These are phyloP conservation scores for Diaporthe citriasiana DNA, from an alignment of 2,329 filamentous ascomycete species.

Conservation along the genomic window DNA sequence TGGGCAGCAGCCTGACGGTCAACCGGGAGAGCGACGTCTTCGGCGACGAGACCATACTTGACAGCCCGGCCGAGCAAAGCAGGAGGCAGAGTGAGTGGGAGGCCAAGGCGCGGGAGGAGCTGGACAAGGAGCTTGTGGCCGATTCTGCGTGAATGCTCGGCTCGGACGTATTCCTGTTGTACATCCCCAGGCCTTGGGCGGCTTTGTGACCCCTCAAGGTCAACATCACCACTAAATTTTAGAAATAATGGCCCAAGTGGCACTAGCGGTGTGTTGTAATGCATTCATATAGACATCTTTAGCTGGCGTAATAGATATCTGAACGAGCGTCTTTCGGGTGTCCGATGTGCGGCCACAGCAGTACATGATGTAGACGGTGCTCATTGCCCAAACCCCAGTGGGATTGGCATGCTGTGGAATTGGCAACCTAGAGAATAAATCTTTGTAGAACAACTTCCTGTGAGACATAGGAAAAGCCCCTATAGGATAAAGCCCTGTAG, in stretches of 20 bases:
- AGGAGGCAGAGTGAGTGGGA: conserved; percentile 39
- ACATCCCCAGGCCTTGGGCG: neutral
- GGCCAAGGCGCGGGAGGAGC: conserved; percentile 34
- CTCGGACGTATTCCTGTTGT: neutral
- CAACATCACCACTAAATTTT: neutral
- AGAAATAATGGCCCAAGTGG: neutral
- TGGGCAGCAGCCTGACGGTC: conserved; percentile 36
- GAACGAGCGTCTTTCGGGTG: neutral
- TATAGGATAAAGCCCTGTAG: too few species aligned
- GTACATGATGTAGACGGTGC: too few species aligned
- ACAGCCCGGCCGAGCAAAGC: conserved; percentile 9
- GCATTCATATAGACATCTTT: neutral
- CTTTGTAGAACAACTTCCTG: too few species aligned
- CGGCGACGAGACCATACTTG: conserved; percentile 38
- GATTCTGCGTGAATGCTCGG: neutral
- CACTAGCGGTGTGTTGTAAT: neutral
- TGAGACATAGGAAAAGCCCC: too few species aligned
- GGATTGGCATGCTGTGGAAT: too few species aligned
- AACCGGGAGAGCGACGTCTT: conserved; percentile 47
- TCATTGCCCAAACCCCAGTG: too few species aligned
- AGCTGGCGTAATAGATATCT: neutral
- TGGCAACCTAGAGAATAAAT: too few species aligned
- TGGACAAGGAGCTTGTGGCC: conserved; percentile 19
- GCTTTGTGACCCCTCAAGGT: neutral
- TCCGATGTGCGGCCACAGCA: too few species aligned